These are phyloP conservation scores for Aspergillus melleus DNA, from an alignment of 2,329 filamentous ascomycete species.

Conservation along the genomic window DNA sequence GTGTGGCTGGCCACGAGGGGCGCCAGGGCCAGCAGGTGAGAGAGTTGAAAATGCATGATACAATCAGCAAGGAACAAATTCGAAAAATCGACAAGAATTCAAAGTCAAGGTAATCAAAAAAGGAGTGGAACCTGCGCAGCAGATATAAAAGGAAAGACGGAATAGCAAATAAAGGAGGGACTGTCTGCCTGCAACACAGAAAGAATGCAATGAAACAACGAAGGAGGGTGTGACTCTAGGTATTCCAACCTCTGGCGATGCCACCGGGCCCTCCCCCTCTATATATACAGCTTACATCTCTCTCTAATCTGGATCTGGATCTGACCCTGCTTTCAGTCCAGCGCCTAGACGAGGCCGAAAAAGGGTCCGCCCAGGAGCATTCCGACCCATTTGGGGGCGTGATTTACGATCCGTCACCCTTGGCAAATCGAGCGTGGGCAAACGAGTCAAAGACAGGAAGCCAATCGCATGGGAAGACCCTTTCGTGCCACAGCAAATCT, in stretches of 20 bases:
- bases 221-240: background rate
- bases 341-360: background rate
- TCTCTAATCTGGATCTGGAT: background rate
- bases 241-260: background rate
- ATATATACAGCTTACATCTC: background rate
- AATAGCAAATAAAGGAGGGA: background rate
- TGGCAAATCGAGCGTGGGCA: background rate
- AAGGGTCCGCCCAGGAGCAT: background rate
- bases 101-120: background rate
- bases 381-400: background rate
- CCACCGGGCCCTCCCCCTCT: background rate
- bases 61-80: background rate
- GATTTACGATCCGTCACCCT: background rate
- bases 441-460: too few relatives aligned
- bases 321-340: background rate
- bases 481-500: background rate
- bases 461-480: background rate
- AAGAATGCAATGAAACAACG: background rate
- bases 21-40: slow-evolving; percentile 2
- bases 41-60: slow-evolving; percentile 7
- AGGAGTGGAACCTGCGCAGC: background rate
- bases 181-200: background rate
- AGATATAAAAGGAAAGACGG: background rate
- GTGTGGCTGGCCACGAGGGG: slow-evolving; percentile 49
- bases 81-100: too few relatives aligned